Evolutionary conservation across 371 early-diverging fungal genomes (phyloP), one percentile per base, ranked within the genome.

Genomic region (Mucor ambiguus): DNA sequence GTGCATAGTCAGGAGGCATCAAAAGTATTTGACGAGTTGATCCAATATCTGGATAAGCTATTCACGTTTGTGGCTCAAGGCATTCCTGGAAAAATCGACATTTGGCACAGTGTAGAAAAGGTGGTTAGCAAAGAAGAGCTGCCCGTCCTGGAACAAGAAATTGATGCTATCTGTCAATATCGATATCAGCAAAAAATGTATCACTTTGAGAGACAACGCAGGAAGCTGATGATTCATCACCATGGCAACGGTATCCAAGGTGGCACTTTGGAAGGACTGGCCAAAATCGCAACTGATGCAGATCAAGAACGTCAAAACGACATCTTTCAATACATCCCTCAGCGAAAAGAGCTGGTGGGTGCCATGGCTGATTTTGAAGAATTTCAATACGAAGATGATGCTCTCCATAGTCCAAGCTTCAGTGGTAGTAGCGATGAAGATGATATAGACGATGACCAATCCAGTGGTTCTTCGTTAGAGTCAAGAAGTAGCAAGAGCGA

Each of bases 1-100:
- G 85, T 89, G 1, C 87, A 89, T 60, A 76, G 77, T 24, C 79
- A 86, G 58, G 85, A 86, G 35, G 69, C 77, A 3, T 80, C 83
- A 0, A 65, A 66, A 29, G 66, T 82, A 3, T 82, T 82, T 74
- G 80, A 82, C 54, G 79, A 80, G 5, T 58, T 82, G 11, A 58
- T 82, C n/a, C 68, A 66, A 2, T 82, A 82, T 52, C 63, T 80
- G 10, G 83, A 82, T 52, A 65, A 59, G 8, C 28, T 78, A 37
- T 74, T 80, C 49, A 69, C 73, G 0, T 76, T 76, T 24, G 58
- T 80, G 14, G 55, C 75, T 0, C 66, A 49, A 3, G 83, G 83
- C 7, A 64, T 80, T 9, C 79, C 71, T 11, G 74, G 74, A 3
- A 60, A 67, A 14, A 32, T 79, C 0, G 74, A 76, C 58, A 46